Base-by-base conservation (phyloP, 2,329 filamentous ascomycete species). In the Fusarium cyanostomum region DNA sequence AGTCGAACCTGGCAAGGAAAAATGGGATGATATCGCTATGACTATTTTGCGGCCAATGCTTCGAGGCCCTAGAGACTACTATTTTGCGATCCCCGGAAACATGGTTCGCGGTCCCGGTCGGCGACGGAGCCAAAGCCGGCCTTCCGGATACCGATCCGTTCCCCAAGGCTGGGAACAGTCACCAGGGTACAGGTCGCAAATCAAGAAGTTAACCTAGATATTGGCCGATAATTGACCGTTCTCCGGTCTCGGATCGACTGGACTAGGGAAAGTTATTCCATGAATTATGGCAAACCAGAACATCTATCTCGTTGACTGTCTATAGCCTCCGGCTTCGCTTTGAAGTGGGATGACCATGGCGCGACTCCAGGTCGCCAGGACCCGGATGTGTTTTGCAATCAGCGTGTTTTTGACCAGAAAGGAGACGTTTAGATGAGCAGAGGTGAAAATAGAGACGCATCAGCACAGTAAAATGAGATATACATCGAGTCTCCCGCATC, bases 341-440 rank as follows among this genome's bases (percentile, higher is more conserved):
- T 34, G 11, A 8, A n/a, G 59, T 68, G 64, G 64, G 30, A 62
- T 68, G 66, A 68, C 37, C n/a, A 45, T 68, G 39, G 39, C 30
- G 34, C 21, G 56, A 68, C 21, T 51, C 13, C 8, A 12, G 16
- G 24, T 45, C 46, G 28, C 42, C 31, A 11, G 15, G 18, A 33
- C 48, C 48, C 38, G 50, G 39, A 30, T 39, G 50, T 42, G 35
- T 35, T 2, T 18, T 59, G 24, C 34, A 26, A 8, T 54, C 41
- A 41, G 45, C 31, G 26, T 48, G 41, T 45, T 13, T 48, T 24
- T 13, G 7, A 6, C 10, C 11, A 12, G 15, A 51, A 43, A 4
- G 1, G 18, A 42, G 34, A 39, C 7, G 27, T 15, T 37, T 7
- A 31, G 27, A 49, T 44, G 45, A 27, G 44, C 33, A 31, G 46